Percentiles rank a stretch among this genome's conserved stretches.
phyloP scores from a whole-genome alignment of 2,329 filamentous ascomycete genomes.

The Knoxdaviesia proteae region DNA sequence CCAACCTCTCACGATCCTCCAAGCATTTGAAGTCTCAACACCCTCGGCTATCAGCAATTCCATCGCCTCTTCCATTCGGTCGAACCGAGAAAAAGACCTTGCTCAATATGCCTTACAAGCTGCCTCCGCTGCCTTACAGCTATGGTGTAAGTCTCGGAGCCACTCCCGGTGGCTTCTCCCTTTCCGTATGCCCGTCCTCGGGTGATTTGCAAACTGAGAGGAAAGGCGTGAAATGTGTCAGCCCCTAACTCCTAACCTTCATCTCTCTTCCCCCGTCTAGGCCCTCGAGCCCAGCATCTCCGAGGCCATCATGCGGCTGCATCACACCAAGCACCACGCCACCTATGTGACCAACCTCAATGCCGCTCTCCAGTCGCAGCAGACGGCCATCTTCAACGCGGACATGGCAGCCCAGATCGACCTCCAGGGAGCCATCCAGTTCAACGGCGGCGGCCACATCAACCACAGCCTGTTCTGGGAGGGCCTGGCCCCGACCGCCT shows the following conservation, averaged over 20 bases:
- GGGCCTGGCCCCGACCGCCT: conserved; percentile 45
- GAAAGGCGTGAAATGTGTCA: not conserved
- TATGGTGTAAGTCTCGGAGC: conserved; percentile 39
- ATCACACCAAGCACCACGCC: conserved; percentile 63
- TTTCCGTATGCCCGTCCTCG: not conserved
- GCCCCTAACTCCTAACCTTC: not conserved
- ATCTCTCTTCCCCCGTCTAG: conserved; percentile 14
- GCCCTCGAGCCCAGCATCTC: conserved; percentile 57
- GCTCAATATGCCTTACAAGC: conserved; percentile 22
- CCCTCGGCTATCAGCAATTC: not conserved
- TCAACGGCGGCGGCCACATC: conserved; percentile 81
- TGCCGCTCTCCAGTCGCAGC: conserved; percentile 38
- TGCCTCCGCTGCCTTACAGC: conserved; percentile 45
- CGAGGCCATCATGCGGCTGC: conserved; percentile 60
- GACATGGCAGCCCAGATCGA: conserved; percentile 44
- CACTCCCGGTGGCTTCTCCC: not conserved
- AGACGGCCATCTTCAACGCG: conserved; percentile 28
- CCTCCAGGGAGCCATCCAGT: conserved; percentile 54
- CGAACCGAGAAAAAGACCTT: not conserved
- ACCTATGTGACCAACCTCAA: conserved; percentile 63
- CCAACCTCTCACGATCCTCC: not conserved
- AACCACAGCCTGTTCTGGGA: conserved; percentile 91
- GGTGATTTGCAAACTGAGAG: not conserved
- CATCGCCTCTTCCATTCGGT: too few relatives aligned
- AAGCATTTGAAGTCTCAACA: not conserved